phyloP scores from a whole-genome alignment of 352 stramenopile species.

The Aphanomyces euteiches region DNA sequence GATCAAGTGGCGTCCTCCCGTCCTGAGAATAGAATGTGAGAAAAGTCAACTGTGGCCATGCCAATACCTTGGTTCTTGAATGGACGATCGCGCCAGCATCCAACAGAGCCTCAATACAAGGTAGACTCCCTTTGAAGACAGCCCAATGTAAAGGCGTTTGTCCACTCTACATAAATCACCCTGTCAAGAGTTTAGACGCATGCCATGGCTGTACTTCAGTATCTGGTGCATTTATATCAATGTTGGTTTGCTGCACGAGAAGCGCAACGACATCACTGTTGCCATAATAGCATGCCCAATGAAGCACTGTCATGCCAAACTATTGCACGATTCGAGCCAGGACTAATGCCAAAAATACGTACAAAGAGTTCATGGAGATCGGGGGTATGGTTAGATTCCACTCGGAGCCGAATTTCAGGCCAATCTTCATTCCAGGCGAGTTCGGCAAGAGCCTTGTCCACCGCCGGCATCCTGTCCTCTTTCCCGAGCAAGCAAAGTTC shows the following conservation, averaged over 20 bases:
- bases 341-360: not conserved
- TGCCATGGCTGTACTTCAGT: not conserved
- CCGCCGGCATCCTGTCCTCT: too few species aligned
- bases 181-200: too few species aligned
- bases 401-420: not conserved
- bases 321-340: not conserved
- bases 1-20: slow-evolving; percentile 8
- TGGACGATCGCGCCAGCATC: not conserved
- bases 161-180: not conserved
- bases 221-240: slow-evolving; percentile 20
- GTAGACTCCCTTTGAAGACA: not conserved
- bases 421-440: slow-evolving; percentile 15
- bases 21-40: not conserved
- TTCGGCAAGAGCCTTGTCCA: not conserved
- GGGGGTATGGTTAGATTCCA: not conserved
- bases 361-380: slow-evolving; percentile 20
- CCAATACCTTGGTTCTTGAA: not conserved
- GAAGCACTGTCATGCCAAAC: slow-evolving; percentile 24
- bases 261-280: not conserved
- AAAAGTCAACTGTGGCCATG: not conserved
- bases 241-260: not conserved
- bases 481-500: not conserved
- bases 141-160: slow-evolving; percentile 9
- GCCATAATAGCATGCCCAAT: slow-evolving; percentile 18
- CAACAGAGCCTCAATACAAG: not conserved